Conservation (phyloP, 2,329 filamentous ascomycete genomes). For the Zymoseptoria pseudotritici region DNA sequence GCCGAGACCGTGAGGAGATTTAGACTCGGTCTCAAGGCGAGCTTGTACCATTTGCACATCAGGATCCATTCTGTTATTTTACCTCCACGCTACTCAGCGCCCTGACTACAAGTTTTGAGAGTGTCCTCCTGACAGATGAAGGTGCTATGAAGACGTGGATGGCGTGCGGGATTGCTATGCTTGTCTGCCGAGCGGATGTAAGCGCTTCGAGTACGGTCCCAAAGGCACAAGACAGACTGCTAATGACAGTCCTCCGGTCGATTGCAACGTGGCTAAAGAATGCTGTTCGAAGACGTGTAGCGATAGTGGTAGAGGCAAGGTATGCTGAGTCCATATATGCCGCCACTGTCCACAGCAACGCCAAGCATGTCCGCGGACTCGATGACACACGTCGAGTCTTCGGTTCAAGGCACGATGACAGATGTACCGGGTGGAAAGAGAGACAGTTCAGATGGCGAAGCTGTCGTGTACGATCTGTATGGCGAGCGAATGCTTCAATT, state of each 20-base stretch:
- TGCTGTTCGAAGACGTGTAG: not conserved
- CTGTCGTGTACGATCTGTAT: too few relatives aligned
- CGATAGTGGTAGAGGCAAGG: too few relatives aligned
- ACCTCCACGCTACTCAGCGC: too few relatives aligned
- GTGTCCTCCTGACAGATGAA: not conserved
- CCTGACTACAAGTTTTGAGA: too few relatives aligned
- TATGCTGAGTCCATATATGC: too few relatives aligned
- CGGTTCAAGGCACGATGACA: not conserved
- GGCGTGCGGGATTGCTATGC: not conserved
- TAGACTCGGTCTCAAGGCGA: too few relatives aligned
- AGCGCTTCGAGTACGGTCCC: not conserved
- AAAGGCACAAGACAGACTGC: not conserved
- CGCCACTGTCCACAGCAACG: not conserved
- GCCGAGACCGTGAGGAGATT: slow-evolving; percentile 22
- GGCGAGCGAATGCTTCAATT: too few relatives aligned
- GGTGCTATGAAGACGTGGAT: not conserved
- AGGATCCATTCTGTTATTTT: too few relatives aligned
- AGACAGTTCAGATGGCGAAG: too few relatives aligned
- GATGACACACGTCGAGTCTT: not conserved
- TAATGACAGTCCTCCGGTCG: not conserved
- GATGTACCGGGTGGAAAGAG: too few relatives aligned
- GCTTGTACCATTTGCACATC: too few relatives aligned
- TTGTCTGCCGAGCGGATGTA: not conserved
- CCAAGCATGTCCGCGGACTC: not conserved
- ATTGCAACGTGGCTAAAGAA: not conserved